Evolutionary conservation across 2,329 filamentous ascomycete genomes (phyloP).

Genomic region (Xylaria digitata): DNA sequence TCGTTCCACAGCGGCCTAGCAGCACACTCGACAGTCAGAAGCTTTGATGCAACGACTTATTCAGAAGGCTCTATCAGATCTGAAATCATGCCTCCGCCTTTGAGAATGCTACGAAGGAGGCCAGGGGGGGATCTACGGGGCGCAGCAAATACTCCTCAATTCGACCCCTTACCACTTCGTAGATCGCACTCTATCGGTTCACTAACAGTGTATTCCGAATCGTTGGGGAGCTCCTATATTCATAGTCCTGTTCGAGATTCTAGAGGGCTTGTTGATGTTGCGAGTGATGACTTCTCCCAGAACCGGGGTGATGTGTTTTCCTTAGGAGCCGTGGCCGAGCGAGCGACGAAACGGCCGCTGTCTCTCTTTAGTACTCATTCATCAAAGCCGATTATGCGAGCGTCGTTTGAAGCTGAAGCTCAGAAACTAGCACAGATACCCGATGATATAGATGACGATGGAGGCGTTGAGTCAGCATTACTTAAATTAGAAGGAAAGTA

Average conservation of each 20-base stretch:
- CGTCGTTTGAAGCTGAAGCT: slow-evolving; percentile 89
- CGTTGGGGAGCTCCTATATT: slow-evolving; percentile 67
- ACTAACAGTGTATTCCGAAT: slow-evolving; percentile 70
- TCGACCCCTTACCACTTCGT: slow-evolving; percentile 62
- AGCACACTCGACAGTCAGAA: slow-evolving; percentile 64
- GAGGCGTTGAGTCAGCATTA: slow-evolving; percentile 91
- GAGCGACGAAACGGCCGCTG: slow-evolving; percentile 57
- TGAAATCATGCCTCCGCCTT: slow-evolving; percentile 61
- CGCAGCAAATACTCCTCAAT: slow-evolving; percentile 72
- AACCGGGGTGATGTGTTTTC: slow-evolving; percentile 63
- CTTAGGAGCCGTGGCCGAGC: slow-evolving; percentile 67
- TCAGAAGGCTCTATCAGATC: slow-evolving; percentile 64
- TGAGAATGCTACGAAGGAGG: slow-evolving; percentile 74
- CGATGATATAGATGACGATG: slow-evolving; percentile 81
- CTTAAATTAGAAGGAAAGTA: slow-evolving; percentile 92
- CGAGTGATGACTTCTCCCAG: slow-evolving; percentile 57
- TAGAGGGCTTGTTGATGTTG: slow-evolving; percentile 58
- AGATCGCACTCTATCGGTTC: slow-evolving; percentile 70
- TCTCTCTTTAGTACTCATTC: slow-evolving; percentile 72
- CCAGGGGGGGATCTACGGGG: slow-evolving; percentile 81
- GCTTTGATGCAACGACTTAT: slow-evolving; percentile 70
- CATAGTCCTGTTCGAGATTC: slow-evolving; percentile 56
- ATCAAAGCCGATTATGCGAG: slow-evolving; percentile 71
- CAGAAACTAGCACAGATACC: slow-evolving; percentile 88
- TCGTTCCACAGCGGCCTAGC: slow-evolving; percentile 70